Conservation (phyloP, 1,139 yeast species). For the Candida dubliniensis region DNA sequence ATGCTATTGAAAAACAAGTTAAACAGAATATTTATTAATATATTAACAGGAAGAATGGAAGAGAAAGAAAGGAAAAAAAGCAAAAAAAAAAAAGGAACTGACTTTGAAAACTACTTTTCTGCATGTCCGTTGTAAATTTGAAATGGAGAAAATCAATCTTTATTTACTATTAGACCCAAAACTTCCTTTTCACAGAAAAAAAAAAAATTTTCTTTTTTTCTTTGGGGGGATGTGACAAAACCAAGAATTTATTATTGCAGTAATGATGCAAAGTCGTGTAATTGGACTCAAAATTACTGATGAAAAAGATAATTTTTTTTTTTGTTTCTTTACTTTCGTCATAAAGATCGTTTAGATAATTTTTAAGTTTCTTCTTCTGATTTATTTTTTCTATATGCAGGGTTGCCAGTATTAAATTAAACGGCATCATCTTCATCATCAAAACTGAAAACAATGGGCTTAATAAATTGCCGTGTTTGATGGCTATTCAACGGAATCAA, state of each 20-base stretch:
- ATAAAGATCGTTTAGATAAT: slow-evolving; percentile 16
- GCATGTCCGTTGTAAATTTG: too few species aligned
- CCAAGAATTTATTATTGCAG: slow-evolving; percentile 3
- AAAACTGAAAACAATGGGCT: too few species aligned
- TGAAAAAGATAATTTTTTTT: slow-evolving; percentile 26
- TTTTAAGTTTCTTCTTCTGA: neutral
- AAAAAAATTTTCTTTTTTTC: slow-evolving; percentile 1
- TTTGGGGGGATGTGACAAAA: slow-evolving; percentile 2
- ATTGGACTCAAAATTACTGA: slow-evolving; percentile 16
- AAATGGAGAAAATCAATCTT: neutral
- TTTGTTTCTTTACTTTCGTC: neutral
- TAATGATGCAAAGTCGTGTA: slow-evolving; percentile 10
- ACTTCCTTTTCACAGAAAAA: neutral
- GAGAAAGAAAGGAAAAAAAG: too few species aligned
- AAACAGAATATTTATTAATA: too few species aligned
- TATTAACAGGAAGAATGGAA: too few species aligned
- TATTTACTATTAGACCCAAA: neutral
- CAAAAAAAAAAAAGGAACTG: too few species aligned
- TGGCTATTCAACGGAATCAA: too few species aligned
- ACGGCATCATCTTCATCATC: too few species aligned
- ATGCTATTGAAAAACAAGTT: too few species aligned
- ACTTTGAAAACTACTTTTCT: too few species aligned
- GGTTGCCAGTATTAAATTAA: too few species aligned
- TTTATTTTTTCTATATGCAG: neutral
- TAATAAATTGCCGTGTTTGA: too few species aligned